Evolutionary conservation across 495 filamentous ascomycete species (phyloP).

Genomic region (Penicillium lagena): DNA sequence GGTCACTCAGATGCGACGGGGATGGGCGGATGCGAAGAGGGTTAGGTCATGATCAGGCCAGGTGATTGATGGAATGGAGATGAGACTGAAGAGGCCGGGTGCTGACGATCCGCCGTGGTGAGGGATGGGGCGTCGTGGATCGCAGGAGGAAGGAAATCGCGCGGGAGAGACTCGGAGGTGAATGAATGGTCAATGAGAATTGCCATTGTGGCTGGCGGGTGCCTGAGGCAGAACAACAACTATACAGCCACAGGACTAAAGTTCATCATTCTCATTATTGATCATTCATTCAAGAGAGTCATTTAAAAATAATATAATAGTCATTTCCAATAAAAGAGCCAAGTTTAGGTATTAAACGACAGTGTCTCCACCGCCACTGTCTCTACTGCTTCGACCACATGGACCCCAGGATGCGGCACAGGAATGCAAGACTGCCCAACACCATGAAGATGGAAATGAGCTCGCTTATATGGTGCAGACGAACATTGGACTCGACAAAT

Average conservation of each 20-base stretch:
- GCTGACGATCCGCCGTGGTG: too few species aligned
- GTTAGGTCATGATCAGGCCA: conserved; percentile 34
- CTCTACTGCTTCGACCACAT: too few species aligned
- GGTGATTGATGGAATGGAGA: neutral
- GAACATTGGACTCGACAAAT: conserved; percentile 54
- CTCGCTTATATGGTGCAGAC: conserved; percentile 45
- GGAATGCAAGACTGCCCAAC: conserved; percentile 21
- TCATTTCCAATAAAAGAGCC: too few species aligned
- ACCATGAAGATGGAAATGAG: conserved; percentile 51
- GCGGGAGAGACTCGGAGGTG: neutral
- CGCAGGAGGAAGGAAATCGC: neutral
- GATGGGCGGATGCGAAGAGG: conserved; percentile 7
- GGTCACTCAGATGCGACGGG: conserved; percentile 10
- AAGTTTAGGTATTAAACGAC: too few species aligned
- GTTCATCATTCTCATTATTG: neutral
- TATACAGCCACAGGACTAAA: neutral
- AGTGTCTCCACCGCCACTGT: too few species aligned
- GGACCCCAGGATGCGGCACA: conserved; percentile 16
- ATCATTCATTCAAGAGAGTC: too few species aligned
- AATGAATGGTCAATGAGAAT: conserved; percentile 14
- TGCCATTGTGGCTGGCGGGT: conserved; percentile 16
- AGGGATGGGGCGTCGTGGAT: neutral
- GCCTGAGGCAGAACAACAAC: neutral
- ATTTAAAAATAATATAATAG: too few species aligned
- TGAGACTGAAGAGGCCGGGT: too few species aligned